Evolutionary conservation across 2,329 filamentous ascomycete species (phyloP).

Genomic region (Pseudocercospora pini-densiflorae): DNA sequence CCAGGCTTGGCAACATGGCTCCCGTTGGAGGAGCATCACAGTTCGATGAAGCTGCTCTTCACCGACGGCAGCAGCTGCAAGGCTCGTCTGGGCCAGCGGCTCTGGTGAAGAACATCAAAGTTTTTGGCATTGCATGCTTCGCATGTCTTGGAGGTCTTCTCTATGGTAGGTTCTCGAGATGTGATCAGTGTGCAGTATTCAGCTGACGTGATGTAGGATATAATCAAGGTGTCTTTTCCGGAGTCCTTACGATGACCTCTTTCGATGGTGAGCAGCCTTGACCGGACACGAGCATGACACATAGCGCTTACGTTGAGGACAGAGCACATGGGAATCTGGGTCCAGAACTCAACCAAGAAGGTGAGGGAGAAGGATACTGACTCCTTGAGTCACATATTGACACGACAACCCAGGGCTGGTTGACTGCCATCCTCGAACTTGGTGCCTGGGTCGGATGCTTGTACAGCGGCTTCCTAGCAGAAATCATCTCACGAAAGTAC

Average conservation of each 20-base stretch:
- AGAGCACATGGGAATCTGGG: slow-evolving; percentile 48
- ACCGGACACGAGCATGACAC: background rate
- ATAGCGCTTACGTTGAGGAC: background rate
- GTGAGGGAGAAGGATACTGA: background rate
- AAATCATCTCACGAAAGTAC: slow-evolving; percentile 66
- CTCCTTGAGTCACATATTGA: background rate
- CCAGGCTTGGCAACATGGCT: slow-evolving; percentile 40
- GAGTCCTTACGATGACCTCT: slow-evolving; percentile 60
- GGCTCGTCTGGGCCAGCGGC: slow-evolving; percentile 52
- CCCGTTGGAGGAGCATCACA: slow-evolving; percentile 41
- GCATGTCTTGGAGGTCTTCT: slow-evolving; percentile 58
- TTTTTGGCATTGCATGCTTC: slow-evolving; percentile 61
- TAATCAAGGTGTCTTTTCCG: slow-evolving; percentile 77
- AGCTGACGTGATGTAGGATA: slow-evolving; percentile 57
- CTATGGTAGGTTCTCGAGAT: slow-evolving; percentile 53
- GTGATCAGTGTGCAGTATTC: background rate
- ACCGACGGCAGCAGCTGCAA: slow-evolving; percentile 46
- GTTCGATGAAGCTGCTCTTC: slow-evolving; percentile 48
- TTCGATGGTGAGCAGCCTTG: slow-evolving; percentile 45
- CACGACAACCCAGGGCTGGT: slow-evolving; percentile 43
- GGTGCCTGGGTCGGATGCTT: slow-evolving; percentile 78
- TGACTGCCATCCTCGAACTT: slow-evolving; percentile 70
- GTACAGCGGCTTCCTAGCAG: slow-evolving; percentile 72
- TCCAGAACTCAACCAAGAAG: slow-evolving; percentile 44
- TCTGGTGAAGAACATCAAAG: slow-evolving; percentile 57